Percentiles rank a stretch among this genome's conserved stretches.
Evolutionary conservation across 148 eudicot genomes (phyloP).

Genomic region (Rhododendron molle): DNA sequence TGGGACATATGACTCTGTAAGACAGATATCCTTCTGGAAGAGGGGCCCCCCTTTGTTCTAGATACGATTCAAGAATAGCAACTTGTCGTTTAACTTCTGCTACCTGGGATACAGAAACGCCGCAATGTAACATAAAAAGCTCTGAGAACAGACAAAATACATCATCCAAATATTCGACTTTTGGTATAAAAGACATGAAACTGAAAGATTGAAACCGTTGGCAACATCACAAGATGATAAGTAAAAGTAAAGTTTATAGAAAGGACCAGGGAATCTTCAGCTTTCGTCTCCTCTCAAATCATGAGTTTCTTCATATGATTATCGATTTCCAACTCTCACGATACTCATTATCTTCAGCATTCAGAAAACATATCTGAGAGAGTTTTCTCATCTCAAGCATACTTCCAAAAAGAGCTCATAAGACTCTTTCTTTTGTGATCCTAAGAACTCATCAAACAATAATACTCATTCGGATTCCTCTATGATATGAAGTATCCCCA

Average conservation of each 20-base stretch:
- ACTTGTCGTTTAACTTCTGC: conserved; percentile 59
- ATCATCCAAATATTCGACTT: not conserved
- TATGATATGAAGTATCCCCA: not conserved
- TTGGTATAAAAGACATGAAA: not conserved
- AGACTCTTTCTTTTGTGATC: not conserved
- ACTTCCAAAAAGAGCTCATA: not conserved
- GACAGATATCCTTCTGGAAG: conserved; percentile 82
- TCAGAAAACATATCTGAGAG: not conserved
- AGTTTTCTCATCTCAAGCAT: not conserved
- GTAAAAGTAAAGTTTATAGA: not conserved
- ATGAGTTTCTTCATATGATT: not conserved
- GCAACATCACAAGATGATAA: not conserved
- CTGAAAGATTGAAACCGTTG: not conserved
- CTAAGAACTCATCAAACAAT: not conserved
- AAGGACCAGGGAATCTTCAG: not conserved
- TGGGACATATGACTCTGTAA: conserved; percentile 65
- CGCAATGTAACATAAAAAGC: not conserved
- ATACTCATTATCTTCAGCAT: not conserved
- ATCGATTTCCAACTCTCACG: not conserved
- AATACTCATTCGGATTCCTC: not conserved
- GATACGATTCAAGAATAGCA: conserved; percentile 64
- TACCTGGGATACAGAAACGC: conserved; percentile 30
- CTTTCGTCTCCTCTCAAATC: not conserved
- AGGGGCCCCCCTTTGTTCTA: conserved; percentile 83
- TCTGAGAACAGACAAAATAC: not conserved